phyloP scores from a whole-genome alignment of 139 green algal genomes.

The Micromonas commoda region DNA sequence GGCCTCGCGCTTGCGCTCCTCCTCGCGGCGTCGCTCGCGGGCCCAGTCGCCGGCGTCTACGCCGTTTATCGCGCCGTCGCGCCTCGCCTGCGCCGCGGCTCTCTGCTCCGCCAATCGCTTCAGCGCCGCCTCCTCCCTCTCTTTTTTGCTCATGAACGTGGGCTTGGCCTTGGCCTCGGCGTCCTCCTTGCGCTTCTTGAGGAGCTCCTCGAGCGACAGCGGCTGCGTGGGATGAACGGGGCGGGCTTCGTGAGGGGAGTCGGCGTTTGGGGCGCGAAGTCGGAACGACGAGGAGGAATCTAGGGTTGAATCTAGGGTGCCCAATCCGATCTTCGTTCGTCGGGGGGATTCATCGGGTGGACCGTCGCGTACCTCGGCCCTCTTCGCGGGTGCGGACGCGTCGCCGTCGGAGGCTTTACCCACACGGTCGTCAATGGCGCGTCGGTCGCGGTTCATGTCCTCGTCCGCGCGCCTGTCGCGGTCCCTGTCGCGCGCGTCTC shows the following conservation, averaged over 20 bases:
- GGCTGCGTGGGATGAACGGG: too few relatives aligned
- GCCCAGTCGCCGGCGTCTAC: background rate
- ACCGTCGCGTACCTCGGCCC: background rate
- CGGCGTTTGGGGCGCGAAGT: background rate
- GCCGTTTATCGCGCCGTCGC: background rate
- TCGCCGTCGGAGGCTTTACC: background rate
- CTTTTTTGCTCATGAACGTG: slow-evolving; percentile 17
- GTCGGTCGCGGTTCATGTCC: background rate
- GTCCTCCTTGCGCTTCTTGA: background rate
- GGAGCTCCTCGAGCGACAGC: slow-evolving; percentile 24
- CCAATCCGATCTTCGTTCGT: too few relatives aligned
- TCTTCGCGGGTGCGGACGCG: background rate
- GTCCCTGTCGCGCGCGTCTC: background rate
- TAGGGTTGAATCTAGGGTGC: background rate
- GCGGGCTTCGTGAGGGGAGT: background rate
- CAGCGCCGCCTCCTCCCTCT: slow-evolving; percentile 8
- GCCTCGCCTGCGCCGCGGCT: background rate
- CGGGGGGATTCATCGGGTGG: background rate
- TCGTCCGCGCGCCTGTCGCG: background rate
- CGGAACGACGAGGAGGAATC: too few relatives aligned
- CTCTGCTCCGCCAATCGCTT: slow-evolving; percentile 5
- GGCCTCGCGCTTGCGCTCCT: slow-evolving; percentile 1
- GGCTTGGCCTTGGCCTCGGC: slow-evolving; percentile 7
- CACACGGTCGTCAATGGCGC: background rate
- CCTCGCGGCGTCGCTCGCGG: background rate